Evolutionary conservation across 2,329 filamentous ascomycete species (phyloP), one percentile per base, ranked within the genome.

Genomic region (Byssochlamys sp.): DNA sequence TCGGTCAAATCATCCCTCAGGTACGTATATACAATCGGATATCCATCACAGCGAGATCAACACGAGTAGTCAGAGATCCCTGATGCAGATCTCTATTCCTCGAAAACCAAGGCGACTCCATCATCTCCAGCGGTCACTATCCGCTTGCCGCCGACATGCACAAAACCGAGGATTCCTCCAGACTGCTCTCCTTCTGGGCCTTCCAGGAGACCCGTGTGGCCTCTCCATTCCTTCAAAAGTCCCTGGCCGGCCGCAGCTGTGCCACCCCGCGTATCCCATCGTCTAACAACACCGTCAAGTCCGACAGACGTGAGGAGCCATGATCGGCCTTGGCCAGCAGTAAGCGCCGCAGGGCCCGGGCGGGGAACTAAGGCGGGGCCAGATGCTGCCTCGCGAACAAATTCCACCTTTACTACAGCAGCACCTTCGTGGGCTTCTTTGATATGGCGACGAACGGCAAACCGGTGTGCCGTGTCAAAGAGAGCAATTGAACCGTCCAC

Each of bases 71-170:
- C n/a, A 2, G 39, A 19, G n/a, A 5, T 24, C 19, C 19, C 19
- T 6, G n/a, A 45, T 19, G 2, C 9, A 45, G 19, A 7, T 2
- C 7, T 9, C 60, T 66, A 71, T 54, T 75, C 73, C 60, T 76
- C 74, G 61, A 79, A 80, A 28, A 79, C 72, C 55, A 80, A 65
- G 4, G 73, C 68, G 56, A 79, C 71, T 7, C 74, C 74, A 66
- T 99, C 94, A 75, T 99, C 94, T 26, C 94, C 94, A 1, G 91
- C 94, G 4, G 94, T 97, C 3, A 96, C 82, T 53, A 97, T 79
- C 62, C 85, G 81, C 72, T 85, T 83, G 0, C 90, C 81, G 5
- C 86, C 85, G 1, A 78, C 80, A 73, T 96, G 91, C 55, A 95
- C 91, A 69, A 97, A 99, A 0, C 88, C 91, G 64, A 97, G 75